These are phyloP conservation scores for Asterochloris sp. DNA, from an alignment of 139 green algal genomes.

Conservation along the genomic window DNA sequence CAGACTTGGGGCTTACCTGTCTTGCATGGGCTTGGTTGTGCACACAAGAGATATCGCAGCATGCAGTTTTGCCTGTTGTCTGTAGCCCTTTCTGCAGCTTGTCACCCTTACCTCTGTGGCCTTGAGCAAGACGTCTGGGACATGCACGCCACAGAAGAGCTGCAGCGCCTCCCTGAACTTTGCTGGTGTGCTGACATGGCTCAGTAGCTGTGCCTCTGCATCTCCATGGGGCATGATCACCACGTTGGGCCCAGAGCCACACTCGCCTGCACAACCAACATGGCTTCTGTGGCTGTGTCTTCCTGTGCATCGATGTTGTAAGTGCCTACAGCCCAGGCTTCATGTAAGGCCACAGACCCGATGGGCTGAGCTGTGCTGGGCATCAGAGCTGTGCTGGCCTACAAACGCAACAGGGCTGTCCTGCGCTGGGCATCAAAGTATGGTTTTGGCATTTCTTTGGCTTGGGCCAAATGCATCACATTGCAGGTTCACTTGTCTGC, in stretches of 20 bases:
- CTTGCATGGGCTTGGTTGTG: not conserved
- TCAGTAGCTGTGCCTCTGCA: not conserved
- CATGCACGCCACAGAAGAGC: slow-evolving; percentile 1
- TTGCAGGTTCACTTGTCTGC: too few species aligned
- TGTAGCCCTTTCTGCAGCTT: not conserved
- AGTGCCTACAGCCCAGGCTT: too few species aligned
- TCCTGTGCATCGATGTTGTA: too few species aligned
- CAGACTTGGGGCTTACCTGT: not conserved
- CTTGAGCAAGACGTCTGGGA: not conserved
- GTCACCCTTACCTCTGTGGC: slow-evolving; percentile 6
- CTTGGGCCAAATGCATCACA: too few species aligned
- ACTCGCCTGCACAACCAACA: slow-evolving; percentile 24
- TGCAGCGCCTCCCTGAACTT: slow-evolving; percentile 6
- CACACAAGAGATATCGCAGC: not conserved
- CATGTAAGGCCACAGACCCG: too few species aligned
- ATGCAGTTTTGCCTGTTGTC: not conserved
- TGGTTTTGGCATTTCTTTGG: too few species aligned
- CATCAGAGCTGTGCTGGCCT: too few species aligned
- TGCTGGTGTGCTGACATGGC: not conserved
- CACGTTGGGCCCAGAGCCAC: slow-evolving; percentile 59
- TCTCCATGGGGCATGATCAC: slow-evolving; percentile 35
- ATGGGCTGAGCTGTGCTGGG: too few species aligned
- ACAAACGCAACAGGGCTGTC: too few species aligned
- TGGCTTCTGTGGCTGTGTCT: too few species aligned
- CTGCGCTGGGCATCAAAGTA: too few species aligned